These are phyloP conservation scores for Apiotrichum gracile DNA, from an alignment of 1,284 basidiomycete species.

Conservation along the genomic window DNA sequence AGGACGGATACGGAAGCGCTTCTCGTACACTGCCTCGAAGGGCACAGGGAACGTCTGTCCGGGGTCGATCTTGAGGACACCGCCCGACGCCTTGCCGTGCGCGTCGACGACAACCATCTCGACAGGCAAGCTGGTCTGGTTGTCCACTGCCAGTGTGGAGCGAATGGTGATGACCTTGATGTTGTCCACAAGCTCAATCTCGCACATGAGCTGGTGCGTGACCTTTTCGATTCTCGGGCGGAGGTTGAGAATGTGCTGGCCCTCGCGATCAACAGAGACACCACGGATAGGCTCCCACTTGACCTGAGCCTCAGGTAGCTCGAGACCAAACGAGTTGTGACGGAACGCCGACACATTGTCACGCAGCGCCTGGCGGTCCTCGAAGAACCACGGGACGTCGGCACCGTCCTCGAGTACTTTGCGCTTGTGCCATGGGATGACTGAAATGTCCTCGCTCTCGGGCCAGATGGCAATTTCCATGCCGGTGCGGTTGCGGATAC, in stretches of 20 bases:
- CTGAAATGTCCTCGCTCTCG: slow-evolving; percentile 49
- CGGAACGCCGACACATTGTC: slow-evolving; percentile 77
- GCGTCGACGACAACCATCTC: slow-evolving; percentile 88
- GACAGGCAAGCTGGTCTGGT: slow-evolving; percentile 84
- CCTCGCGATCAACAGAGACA: slow-evolving; percentile 89
- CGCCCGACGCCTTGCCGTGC: slow-evolving; percentile 70
- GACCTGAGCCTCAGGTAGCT: slow-evolving; percentile 68
- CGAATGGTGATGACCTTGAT: slow-evolving; percentile 93
- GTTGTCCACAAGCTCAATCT: slow-evolving; percentile 85
- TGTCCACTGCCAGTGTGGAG: slow-evolving; percentile 90
- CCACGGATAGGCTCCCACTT: slow-evolving; percentile 82
- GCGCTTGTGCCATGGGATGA: slow-evolving; percentile 19
- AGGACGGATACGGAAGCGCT: slow-evolving; percentile 80
- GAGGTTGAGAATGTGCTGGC: slow-evolving; percentile 82
- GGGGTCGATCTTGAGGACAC: slow-evolving; percentile 80
- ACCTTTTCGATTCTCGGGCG: slow-evolving; percentile 73
- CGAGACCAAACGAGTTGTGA: slow-evolving; percentile 76
- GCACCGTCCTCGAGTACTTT: slow-evolving; percentile 59
- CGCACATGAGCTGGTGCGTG: slow-evolving; percentile 78
- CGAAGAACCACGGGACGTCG: slow-evolving; percentile 90
- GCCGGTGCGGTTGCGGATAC: slow-evolving; percentile 86
- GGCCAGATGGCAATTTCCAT: slow-evolving; percentile 75
- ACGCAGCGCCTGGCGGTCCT: slow-evolving; percentile 90
- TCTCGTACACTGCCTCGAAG: slow-evolving; percentile 80
- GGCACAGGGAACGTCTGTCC: slow-evolving; percentile 88